These are phyloP conservation scores for Phytophthora ramorum DNA, from an alignment of 352 stramenopile species.

Conservation along the genomic window DNA sequence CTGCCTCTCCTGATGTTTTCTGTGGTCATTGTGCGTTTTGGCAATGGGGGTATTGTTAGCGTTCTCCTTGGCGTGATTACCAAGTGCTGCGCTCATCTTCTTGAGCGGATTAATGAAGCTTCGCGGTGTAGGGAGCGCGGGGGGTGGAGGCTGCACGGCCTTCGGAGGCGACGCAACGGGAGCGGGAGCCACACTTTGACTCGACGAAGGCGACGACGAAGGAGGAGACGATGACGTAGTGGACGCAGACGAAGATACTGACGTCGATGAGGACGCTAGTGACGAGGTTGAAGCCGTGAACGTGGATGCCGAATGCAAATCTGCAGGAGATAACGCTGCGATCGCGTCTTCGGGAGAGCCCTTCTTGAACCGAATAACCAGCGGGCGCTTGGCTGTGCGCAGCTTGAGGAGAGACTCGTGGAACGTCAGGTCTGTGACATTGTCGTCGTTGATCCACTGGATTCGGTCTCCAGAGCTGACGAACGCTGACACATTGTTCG, in stretches of 20 bases:
- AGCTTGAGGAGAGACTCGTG: conserved; percentile 87
- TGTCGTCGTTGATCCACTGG: conserved; percentile 88
- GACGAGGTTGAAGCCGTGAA: conserved; percentile 34
- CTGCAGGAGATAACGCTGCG: conserved; percentile 28
- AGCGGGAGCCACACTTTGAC: conserved; percentile 18
- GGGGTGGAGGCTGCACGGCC: conserved; percentile 22
- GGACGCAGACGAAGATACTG: conserved; percentile 32
- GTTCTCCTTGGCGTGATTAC: conserved; percentile 55
- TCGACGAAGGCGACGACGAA: conserved; percentile 19
- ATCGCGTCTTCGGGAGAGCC: conserved; percentile 52
- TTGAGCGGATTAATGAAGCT: conserved; percentile 67
- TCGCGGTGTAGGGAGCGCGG: conserved; percentile 39
- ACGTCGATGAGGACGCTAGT: conserved; percentile 35
- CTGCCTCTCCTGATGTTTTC: conserved; percentile 35
- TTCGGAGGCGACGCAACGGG: conserved; percentile 26
- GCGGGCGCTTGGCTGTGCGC: conserved; percentile 79
- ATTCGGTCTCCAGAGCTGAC: conserved; percentile 74
- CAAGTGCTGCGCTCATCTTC: conserved; percentile 60
- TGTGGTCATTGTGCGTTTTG: conserved; percentile 44
- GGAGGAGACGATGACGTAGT: conserved; percentile 28
- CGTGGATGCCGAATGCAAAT: conserved; percentile 30
- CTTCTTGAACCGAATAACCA: conserved; percentile 89
- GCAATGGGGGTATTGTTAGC: conserved; percentile 37
- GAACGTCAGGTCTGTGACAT: conserved; percentile 74
- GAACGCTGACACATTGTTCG: conserved; percentile 59